Base-by-base conservation (phyloP, 2,329 filamentous ascomycete genomes). In the Teratosphaeria epicoccoides region DNA sequence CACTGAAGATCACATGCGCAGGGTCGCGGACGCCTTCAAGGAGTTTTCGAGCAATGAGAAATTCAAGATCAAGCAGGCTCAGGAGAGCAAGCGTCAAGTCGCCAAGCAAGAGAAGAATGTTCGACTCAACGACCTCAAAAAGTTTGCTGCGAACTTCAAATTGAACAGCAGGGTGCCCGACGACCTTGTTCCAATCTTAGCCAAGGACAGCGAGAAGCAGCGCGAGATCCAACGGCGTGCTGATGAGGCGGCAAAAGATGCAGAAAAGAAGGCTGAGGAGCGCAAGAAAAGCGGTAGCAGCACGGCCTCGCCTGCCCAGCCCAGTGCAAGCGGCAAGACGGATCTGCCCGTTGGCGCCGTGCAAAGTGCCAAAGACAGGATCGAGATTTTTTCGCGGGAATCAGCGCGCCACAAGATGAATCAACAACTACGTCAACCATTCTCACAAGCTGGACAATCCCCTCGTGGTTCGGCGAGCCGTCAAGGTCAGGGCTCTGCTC, bases 191-290 rank as follows among this genome's bases (percentile, higher is more conserved):
- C 85, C 88, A 1, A 98, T 98, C 59, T 85, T 98, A 55, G 91
- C 93, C 53, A 98, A 97, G 68, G 93, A 98, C 66, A 89, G 89
- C n/a, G 79, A 76, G 45, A 98, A 96, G 73, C 93, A 97, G 70
- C 83, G 89, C 63, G 83, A 90, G 65, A 97, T 98, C 57, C 85
- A 95, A 63, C 85, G 89, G 61, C 94, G 90, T 69, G 88, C 88
- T 1, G 82, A 87, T 55, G 81, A 82, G 63, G 85, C 91, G 59
- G 83, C 82, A 2, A 83, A 88, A 52, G 71, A 76, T 44, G 62
- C 64, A 73, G 65, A 79, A 56, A 57, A 64, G 45, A 71, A 71
- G 55, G 59, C 72, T 62, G 67, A 81, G 72, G 64, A 67, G 43
- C 56, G 55, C 49, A 59, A 58, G 45, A 58, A 55, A 43, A 54